Evolutionary conservation across 1,284 basidiomycete genomes (phyloP).

Genomic region (Tilletia walkeri): DNA sequence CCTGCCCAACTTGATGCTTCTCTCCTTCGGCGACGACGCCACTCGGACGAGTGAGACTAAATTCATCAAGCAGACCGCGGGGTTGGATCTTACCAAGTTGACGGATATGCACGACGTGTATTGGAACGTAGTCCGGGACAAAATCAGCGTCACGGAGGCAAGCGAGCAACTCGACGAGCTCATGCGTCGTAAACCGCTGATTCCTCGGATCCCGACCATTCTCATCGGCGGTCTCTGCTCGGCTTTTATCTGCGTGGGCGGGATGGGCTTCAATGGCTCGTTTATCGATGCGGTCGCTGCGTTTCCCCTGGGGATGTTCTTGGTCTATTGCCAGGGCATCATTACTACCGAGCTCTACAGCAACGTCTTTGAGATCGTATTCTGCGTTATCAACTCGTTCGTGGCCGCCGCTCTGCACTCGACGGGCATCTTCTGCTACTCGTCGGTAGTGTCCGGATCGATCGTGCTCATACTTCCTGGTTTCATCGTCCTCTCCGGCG

Average conservation of each 20-base stretch:
- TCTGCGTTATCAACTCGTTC: constrained; percentile 76
- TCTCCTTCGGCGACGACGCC: constrained; percentile 66
- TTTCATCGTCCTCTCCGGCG: constrained; percentile 64
- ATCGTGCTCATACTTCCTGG: constrained; percentile 81
- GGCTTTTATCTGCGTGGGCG: constrained; percentile 65
- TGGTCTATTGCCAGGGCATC: constrained; percentile 57
- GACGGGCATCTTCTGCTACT: constrained; percentile 69
- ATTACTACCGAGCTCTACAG: constrained; percentile 69
- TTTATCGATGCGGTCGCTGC: constrained; percentile 76
- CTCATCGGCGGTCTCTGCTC: constrained; percentile 80
- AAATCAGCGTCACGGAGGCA: constrained; percentile 76
- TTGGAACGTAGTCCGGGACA: constrained; percentile 85
- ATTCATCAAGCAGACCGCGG: constrained; percentile 56
- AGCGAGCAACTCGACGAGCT: constrained; percentile 70
- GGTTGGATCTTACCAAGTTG: constrained; percentile 50
- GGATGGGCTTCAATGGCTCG: constrained; percentile 64
- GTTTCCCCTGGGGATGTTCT: constrained; percentile 75
- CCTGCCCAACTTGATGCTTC: constrained; percentile 72
- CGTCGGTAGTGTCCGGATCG: constrained; percentile 76
- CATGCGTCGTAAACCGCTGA: constrained; percentile 65
- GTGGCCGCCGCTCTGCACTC: constrained; percentile 60
- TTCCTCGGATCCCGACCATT: constrained; percentile 61
- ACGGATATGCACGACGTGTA: constrained; percentile 74
- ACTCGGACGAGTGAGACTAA: constrained; percentile 84
- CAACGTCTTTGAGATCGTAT: constrained; percentile 83